A percentile compares a stretch with the other conserved stretches of the same genome.
Evolutionary conservation across 1,139 yeast species (phyloP).

Genomic region (Taphrina communis): DNA sequence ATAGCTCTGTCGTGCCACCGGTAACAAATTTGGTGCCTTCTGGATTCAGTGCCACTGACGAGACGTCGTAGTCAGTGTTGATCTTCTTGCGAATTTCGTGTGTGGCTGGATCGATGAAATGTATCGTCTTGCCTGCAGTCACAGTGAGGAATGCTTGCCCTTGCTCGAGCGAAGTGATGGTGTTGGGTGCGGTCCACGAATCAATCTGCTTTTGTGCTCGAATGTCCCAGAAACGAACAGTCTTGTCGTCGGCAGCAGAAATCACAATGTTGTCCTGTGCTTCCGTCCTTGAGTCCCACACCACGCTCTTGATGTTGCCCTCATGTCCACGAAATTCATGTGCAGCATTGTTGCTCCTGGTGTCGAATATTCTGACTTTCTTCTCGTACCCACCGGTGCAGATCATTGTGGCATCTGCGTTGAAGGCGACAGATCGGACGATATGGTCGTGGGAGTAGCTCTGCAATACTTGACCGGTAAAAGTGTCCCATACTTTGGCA

Average conservation of each 20-base stretch:
- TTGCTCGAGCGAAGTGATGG: constrained; percentile 40
- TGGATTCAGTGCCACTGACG: constrained; percentile 49
- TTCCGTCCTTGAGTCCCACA: constrained; percentile 44
- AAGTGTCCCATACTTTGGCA: constrained; percentile 52
- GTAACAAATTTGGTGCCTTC: constrained; percentile 49
- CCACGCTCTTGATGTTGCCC: constrained; percentile 45
- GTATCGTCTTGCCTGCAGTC: constrained; percentile 49
- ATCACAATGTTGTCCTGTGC: constrained; percentile 45
- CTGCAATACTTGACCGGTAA: constrained; percentile 48
- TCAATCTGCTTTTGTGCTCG: constrained; percentile 43
- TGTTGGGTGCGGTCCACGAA: constrained; percentile 34
- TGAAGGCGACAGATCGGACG: constrained; percentile 49
- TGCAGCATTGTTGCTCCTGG: constrained; percentile 39
- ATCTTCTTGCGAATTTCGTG: constrained; percentile 46
- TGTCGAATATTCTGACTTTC: constrained; percentile 46
- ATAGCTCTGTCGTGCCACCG: constrained; percentile 51
- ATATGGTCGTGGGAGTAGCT: constrained; percentile 51
- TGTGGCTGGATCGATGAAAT: constrained; percentile 47
- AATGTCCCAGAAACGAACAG: constrained; percentile 51
- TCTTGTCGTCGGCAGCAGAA: constrained; percentile 49
- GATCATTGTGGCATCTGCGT: constrained; percentile 41
- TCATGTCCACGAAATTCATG: constrained; percentile 44
- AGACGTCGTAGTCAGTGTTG: constrained; percentile 49
- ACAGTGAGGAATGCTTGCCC: constrained; percentile 47
- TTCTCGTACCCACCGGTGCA: constrained; percentile 47